These are phyloP conservation scores for Penicillium chermesinum DNA, from an alignment of 495 filamentous ascomycete genomes.

Conservation along the genomic window DNA sequence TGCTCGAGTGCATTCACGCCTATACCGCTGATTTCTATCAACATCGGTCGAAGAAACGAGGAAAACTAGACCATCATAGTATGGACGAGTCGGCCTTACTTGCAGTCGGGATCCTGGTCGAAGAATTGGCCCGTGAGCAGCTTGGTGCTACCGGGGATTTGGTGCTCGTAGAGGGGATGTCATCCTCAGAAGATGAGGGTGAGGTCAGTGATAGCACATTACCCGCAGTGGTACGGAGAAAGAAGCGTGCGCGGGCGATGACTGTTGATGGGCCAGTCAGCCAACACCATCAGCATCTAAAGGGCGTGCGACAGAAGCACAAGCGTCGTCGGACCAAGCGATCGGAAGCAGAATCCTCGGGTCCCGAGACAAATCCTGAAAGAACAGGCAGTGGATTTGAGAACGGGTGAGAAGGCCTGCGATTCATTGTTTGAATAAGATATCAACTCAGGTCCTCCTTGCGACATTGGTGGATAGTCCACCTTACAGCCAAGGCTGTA, in stretches of 20 bases:
- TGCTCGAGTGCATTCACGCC: conserved; percentile 70
- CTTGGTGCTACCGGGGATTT: conserved; percentile 70
- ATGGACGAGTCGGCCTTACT: conserved; percentile 84
- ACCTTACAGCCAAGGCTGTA: no score
- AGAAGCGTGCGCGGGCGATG: conserved; percentile 12
- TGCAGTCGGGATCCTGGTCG: conserved; percentile 73
- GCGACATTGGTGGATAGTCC: no score
- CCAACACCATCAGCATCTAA: conserved; percentile 20
- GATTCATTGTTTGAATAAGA: not conserved
- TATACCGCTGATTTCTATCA: conserved; percentile 72
- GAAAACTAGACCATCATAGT: conserved; percentile 51
- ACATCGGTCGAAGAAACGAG: conserved; percentile 27
- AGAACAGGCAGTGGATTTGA: not conserved
- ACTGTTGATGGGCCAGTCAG: conserved; percentile 14
- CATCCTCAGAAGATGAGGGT: conserved; percentile 21
- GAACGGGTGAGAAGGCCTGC: not conserved
- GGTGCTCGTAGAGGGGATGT: conserved; percentile 61
- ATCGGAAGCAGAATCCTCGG: not conserved
- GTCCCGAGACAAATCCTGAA: not conserved
- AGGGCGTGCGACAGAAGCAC: conserved; percentile 14
- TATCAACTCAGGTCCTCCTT: not conserved
- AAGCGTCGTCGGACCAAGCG: conserved; percentile 26
- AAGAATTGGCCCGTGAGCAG: conserved; percentile 61
- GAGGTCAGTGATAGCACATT: conserved; percentile 5
- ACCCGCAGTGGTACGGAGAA: conserved; percentile 1